Evolutionary conservation across 2,329 filamentous ascomycete genomes (phyloP).

Genomic region (Monilinia polystroma): DNA sequence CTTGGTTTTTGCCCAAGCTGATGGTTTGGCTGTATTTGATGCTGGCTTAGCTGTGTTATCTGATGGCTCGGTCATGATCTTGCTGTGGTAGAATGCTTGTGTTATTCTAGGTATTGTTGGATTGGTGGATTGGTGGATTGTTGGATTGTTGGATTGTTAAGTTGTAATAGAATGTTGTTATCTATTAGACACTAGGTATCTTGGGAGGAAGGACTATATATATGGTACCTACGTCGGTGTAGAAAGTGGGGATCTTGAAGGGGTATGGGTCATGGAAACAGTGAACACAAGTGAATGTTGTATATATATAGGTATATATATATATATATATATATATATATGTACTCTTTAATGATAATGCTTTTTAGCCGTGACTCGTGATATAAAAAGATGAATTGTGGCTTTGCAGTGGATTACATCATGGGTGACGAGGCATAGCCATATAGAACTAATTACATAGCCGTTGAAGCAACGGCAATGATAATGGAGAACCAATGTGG

Average conservation of each 20-base stretch:
- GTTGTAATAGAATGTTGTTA: not conserved
- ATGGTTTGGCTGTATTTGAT: not conserved
- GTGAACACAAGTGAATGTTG: too few relatives aligned
- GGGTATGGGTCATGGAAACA: not conserved
- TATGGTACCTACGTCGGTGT: too few relatives aligned
- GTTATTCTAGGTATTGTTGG: not conserved
- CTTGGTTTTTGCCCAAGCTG: conserved; percentile 23
- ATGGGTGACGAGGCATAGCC: conserved; percentile 10
- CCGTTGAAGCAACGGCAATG: not conserved
- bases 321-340: not conserved
- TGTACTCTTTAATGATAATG: too few relatives aligned
- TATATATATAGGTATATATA: too few relatives aligned
- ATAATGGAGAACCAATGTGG: not conserved
- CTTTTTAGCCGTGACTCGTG: too few relatives aligned
- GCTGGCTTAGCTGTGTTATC: not conserved
- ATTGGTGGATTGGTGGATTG: too few relatives aligned
- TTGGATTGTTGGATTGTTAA: too few relatives aligned
- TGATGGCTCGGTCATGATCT: conserved; percentile 2
- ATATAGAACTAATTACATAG: not conserved
- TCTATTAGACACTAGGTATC: not conserved
- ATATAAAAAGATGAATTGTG: conserved; percentile 1
- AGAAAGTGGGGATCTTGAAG: not conserved
- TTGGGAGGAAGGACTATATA: not conserved
- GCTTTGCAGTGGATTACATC: conserved; percentile 16
- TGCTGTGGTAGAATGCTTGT: not conserved